These are phyloP conservation scores for Penstemon davidsonii DNA, from an alignment of 257 asterid genomes.

Conservation along the genomic window DNA sequence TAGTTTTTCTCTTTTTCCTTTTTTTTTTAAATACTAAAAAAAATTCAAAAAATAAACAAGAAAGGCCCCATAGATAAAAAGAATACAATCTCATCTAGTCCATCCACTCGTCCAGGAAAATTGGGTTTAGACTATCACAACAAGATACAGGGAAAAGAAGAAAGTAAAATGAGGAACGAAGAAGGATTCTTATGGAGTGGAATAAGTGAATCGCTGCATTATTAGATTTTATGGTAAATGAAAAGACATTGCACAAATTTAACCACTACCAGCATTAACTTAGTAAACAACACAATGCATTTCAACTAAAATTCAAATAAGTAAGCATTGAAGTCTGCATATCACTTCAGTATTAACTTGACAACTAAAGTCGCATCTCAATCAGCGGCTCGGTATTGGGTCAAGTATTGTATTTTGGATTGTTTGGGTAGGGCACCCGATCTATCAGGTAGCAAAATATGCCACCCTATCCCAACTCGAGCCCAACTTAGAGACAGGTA, in stretches of 20 bases:
- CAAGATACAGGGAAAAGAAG: neutral
- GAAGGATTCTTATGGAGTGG: neutral
- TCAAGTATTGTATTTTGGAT: too few relatives aligned
- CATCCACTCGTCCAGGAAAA: neutral
- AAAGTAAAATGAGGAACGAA: neutral
- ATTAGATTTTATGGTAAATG: neutral
- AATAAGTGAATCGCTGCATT: neutral
- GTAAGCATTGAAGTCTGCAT: neutral
- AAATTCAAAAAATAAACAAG: neutral
- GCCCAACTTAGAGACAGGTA: too few relatives aligned
- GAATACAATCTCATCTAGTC: neutral
- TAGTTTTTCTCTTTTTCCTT: neutral
- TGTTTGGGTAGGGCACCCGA: too few relatives aligned
- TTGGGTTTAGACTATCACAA: neutral
- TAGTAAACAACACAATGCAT: constrained; percentile 11
- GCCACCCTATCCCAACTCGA: too few relatives aligned
- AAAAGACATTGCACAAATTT: neutral
- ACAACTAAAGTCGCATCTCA: too few relatives aligned
- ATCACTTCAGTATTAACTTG: neutral
- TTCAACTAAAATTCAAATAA: neutral
- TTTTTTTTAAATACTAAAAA: constrained; percentile 2
- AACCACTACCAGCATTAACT: neutral
- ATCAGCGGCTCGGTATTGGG: too few relatives aligned
- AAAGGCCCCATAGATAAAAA: neutral
- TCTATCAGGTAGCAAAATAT: too few relatives aligned